Base-by-base conservation (phyloP, 805 yeast species). In the Spathaspora girioi region DNA sequence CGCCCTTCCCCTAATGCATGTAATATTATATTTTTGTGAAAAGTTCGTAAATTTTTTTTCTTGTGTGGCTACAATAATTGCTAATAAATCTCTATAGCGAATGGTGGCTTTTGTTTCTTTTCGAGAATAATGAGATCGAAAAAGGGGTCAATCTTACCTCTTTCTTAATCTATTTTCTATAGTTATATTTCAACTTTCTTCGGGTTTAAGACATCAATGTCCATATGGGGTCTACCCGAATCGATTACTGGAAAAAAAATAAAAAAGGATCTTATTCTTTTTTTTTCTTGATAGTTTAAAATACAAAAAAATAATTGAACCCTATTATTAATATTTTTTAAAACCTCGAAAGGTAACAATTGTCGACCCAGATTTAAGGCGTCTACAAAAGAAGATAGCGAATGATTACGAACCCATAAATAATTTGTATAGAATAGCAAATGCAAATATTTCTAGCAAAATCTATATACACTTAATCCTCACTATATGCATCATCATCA, bases 401-500 rank as follows among this genome's bases (percentile, higher is more conserved):
- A 40, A 40, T 8, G 4, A 38, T 17, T 12, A 38, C 9, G n/a
- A 15, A 15, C 15, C 10, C 15, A 14, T 38, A 35, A n/a, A 35
- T 35, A 35, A 35, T 35, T 29, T 42, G 9, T 6, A 42, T 42
- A 42, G 2, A 9, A 12, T 18, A 15, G 42, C 35, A 44, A 44
- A 44, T 10, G 20, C 19, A 40, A 40, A 40, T 10, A 40, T 14
- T 4, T 29, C 32, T 20, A 26, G 23, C 32, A 32, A 43, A 29
- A 9, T 35, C 47, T 31, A 20, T 38, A 11, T 7, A 18, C 31
- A 17, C 35, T 15, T 40, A 48, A 48, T 43, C 52, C n/a, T 49
- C 50, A 32, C 32, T 43, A 44, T 47, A 27, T 29, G 55, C 56
- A 1, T 52, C 61, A 4, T 54, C 64, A 35, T 56, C 59, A n/a